A percentile compares a stretch with the other conserved stretches of the same genome.
Evolutionary conservation across 2,329 filamentous ascomycete species (phyloP).

Genomic region (Scolecobasidium constrictum): DNA sequence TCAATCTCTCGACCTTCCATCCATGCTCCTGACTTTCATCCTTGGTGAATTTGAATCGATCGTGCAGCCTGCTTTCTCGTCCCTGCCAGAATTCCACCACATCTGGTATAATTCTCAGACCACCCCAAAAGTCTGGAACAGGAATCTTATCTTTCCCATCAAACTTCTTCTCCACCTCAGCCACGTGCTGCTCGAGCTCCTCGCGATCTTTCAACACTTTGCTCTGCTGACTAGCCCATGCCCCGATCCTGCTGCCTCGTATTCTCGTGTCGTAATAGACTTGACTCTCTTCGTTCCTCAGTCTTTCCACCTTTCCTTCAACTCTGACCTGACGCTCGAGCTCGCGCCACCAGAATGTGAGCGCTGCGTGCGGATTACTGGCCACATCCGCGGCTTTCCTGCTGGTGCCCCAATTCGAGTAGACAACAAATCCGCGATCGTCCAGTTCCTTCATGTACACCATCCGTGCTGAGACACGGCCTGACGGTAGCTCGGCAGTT

Average conservation of each 20-base stretch:
- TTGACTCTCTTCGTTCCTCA: conserved; percentile 61
- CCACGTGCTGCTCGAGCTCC: conserved; percentile 66
- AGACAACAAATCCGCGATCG: conserved; percentile 71
- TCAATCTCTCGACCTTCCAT: conserved; percentile 64
- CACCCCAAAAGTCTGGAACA: conserved; percentile 91
- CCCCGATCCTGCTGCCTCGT: conserved; percentile 73
- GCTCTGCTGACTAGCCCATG: conserved; percentile 89
- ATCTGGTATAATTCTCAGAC: conserved; percentile 73
- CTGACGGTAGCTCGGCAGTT: conserved; percentile 72
- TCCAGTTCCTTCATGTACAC: conserved; percentile 97
- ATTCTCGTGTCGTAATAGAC: conserved; percentile 55
- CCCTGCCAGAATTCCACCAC: conserved; percentile 96
- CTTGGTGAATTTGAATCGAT: conserved; percentile 78
- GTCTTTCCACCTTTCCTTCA: conserved; percentile 62
- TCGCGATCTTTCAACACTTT: conserved; percentile 59
- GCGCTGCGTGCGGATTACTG: conserved; percentile 63
- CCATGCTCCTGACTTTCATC: conserved; percentile 34
- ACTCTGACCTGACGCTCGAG: conserved; percentile 85
- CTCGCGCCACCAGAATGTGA: conserved; percentile 86
- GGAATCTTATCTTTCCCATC: conserved; percentile 69
- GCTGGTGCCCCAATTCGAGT: conserved; percentile 82
- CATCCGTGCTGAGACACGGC: conserved; percentile 71
- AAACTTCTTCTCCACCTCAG: conserved; percentile 66
- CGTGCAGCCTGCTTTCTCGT: conserved; percentile 77
- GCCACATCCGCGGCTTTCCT: conserved; percentile 56